Evolutionary conservation across 139 green algal genomes (phyloP), one percentile per base, ranked within the genome.

Genomic region (Chlorella sp.): DNA sequence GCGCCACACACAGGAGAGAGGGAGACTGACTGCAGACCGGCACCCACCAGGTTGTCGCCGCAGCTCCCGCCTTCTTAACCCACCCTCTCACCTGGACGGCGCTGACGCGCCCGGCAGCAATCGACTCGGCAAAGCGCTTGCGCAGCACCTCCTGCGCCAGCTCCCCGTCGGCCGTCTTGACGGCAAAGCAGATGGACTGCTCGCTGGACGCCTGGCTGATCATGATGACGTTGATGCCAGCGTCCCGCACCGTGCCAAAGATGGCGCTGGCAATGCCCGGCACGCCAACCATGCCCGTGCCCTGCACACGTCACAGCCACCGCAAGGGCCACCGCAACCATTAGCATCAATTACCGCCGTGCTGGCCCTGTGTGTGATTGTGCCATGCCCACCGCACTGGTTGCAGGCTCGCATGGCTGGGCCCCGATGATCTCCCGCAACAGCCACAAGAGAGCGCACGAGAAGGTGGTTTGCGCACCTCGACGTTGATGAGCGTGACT

Each of bases 111-210:
- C 90, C 88, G 0, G 86, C 75, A 0, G 74, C 23, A 49, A 97
- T 86, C 0, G 92, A 85, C 26, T 91, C 82, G 14, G 72, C 50
- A 67, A 97, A 97, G 60, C 84, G 86, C 80, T n/a, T 42, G 34
- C 66, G 49, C 31, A 88, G 78, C 70, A 83, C 83, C n/a, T 31
- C 32, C 14, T 74, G 67, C 23, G 83, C 83, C 24, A 35, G 26
- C 24, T 82, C 70, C 0, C 75, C 80, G 36, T 88, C 83, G 1
- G 14, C 60, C 1, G 55, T 64, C 42, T 88, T 91, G 10, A 98
- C 92, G 3, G 93, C 95, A 80, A 99, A 99, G 88, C 95, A 99
- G 68, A 99, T 89, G 32, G 85, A 95, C 86, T 99, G 95, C 85
- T 99, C 95, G 4, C 80, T 93, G 62, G 83, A 93, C 51, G 93